Evolutionary conservation across 768 basidiomycete species (phyloP), one percentile per base, ranked within the genome.

Genomic region (Boletus sensibilis): DNA sequence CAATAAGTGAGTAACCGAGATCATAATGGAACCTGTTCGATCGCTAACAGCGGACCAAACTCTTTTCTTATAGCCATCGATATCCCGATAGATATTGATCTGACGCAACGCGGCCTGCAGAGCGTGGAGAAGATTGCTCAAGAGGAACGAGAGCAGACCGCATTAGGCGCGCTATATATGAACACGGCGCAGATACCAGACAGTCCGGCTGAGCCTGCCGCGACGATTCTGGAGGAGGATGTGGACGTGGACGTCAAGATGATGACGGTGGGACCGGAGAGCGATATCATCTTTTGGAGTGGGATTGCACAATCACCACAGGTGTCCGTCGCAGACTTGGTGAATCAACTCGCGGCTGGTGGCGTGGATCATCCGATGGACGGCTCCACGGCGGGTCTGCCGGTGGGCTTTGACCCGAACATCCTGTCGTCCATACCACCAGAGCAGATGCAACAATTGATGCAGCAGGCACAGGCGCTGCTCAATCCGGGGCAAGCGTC

Each of bases 61-160:
- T 1, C 2, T 37, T 16, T 33, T 27, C 38, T 39, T 55, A 5
- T 67, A 91, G 90, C 75, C 38, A 71, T 91, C 57, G 85, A 88
- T 63, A 78, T 88, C 54, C 84, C 86, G 10, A 68, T 73, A 59
- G 83, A 83, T 49, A 68, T 85, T 58, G 83, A 85, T 39, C 61
- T 75, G 35, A 71, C 68, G 27, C 74, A 74, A 64, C 83, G 88
- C 56, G 92, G 92, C 38, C 76, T 79, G 53, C 73, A 80, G 56
- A 93, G 90, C 67, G 69, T 79, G 61, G 92, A 94, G 72, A 88
- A 83, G 70, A 63, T 60, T 37, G 75, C 76, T 21, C 92, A 94
- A 71, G 92, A 88, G 69, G 79, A 85, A 70, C 83, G 92, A 51
- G 92, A 94, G 68, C 82, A 86, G 69, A 86, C 83, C 16, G 87